Conservation (phyloP, 2,329 filamentous ascomycete species). For the Emergomyces africanus region DNA sequence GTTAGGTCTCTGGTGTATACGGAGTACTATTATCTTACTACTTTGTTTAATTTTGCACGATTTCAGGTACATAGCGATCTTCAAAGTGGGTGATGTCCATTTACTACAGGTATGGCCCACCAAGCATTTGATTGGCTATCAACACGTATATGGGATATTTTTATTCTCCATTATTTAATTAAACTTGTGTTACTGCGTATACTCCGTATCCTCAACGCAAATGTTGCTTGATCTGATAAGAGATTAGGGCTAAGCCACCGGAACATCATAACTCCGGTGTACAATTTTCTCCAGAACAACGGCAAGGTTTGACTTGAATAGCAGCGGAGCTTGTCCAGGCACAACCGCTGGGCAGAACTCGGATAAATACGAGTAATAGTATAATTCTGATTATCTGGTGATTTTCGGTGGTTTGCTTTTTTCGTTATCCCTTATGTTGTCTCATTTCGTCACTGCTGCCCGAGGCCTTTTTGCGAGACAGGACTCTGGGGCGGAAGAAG, state of each 20-base stretch:
- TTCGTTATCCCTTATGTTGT: constrained; percentile 25
- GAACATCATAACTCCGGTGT: not conserved
- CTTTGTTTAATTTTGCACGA: not conserved
- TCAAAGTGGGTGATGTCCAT: not conserved
- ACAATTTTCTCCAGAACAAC: not conserved
- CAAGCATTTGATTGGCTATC: not conserved
- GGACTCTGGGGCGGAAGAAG: constrained; percentile 14
- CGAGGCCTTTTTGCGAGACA: constrained; percentile 28
- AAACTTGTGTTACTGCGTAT: too few species aligned
- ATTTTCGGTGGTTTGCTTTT: not conserved
- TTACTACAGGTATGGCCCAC: not conserved
- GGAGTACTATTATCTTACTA: not conserved
- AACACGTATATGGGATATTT: not conserved
- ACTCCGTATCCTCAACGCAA: too few species aligned
- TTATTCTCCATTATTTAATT: not conserved
- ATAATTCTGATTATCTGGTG: not conserved
- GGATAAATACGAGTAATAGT: not conserved
- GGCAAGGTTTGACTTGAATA: not conserved
- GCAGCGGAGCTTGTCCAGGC: not conserved
- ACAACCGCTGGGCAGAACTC: not conserved
- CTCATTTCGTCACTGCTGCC: constrained; percentile 29
- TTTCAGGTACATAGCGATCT: not conserved
- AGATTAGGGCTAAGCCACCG: constrained; percentile 4
- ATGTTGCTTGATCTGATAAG: not conserved
- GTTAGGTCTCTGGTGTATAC: not conserved